phyloP scores from a whole-genome alignment of 2,329 filamentous ascomycete genomes.

The Phaeosphaeriaceae sp. region DNA sequence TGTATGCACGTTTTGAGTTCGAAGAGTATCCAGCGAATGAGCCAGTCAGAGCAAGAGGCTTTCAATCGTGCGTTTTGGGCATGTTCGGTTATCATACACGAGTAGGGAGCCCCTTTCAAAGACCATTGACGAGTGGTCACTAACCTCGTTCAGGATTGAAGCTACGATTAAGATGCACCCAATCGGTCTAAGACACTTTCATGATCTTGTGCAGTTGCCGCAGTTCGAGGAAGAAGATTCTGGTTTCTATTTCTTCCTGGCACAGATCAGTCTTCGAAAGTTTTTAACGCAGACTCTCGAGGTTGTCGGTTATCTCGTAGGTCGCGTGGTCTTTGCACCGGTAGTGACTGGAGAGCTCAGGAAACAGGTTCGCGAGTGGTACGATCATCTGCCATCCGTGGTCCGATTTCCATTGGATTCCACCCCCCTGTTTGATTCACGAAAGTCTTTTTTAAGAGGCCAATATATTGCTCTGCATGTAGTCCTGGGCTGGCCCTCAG shows the following conservation, averaged over 20 bases:
- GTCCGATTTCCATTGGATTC: constrained; percentile 32
- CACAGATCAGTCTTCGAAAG: constrained; percentile 36
- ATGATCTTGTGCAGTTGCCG: constrained; percentile 37
- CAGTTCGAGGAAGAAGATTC: constrained; percentile 38
- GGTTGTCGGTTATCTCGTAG: constrained; percentile 37
- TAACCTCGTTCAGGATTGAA: constrained; percentile 19
- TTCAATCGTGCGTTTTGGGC: constrained; percentile 39
- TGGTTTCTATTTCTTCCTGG: constrained; percentile 36
- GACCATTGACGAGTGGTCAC: neutral
- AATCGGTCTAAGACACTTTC: constrained; percentile 37
- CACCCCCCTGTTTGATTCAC: constrained; percentile 35
- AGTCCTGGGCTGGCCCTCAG: constrained; percentile 38
- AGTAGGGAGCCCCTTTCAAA: constrained; percentile 7
- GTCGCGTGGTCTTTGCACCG: constrained; percentile 34
- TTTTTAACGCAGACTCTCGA: constrained; percentile 36
- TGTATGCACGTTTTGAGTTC: constrained; percentile 37
- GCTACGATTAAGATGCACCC: constrained; percentile 40
- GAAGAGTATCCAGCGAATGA: constrained; percentile 23
- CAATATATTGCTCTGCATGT: constrained; percentile 39
- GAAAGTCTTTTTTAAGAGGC: constrained; percentile 35
- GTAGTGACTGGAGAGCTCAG: constrained; percentile 32
- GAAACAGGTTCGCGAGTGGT: constrained; percentile 37
- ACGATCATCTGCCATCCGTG: constrained; percentile 32
- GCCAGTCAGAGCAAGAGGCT: constrained; percentile 24
- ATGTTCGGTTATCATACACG: constrained; percentile 33